A percentile compares a stretch with the other conserved stretches of the same genome.
Conservation (phyloP, 257 asterid species). For the Plantago major region DNA sequence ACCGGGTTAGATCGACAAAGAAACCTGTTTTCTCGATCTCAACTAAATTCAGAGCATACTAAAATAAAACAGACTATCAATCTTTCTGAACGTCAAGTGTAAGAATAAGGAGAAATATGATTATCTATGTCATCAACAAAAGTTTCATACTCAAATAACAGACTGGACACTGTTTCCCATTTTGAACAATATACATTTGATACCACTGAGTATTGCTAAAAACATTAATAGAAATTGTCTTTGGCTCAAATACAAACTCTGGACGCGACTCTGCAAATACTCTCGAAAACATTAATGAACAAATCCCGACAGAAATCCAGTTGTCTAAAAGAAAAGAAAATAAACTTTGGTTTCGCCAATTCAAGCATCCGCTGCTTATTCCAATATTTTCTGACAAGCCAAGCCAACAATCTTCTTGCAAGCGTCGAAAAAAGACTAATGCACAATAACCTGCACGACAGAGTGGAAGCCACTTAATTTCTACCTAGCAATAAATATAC, state of each 20-base stretch:
- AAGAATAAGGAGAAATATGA: too few species aligned
- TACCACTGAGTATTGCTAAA: constrained; percentile 8
- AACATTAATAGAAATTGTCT: background rate
- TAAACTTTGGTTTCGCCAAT: background rate
- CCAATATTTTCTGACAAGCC: constrained; percentile 12
- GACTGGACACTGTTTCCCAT: constrained; percentile 37
- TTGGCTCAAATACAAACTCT: constrained; percentile 25
- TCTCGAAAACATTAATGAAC: constrained; percentile 14
- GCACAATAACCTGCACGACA: constrained; percentile 42
- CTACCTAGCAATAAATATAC: constrained; percentile 5
- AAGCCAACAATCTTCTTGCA: constrained; percentile 18
- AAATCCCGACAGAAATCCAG: background rate
- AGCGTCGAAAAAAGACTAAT: constrained; percentile 27
- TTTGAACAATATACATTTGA: constrained; percentile 23
- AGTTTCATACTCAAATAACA: background rate
- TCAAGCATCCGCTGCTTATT: constrained; percentile 10
- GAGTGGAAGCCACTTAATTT: background rate
- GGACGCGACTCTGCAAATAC: constrained; percentile 15
- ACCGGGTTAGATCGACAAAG: too few species aligned
- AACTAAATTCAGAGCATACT: too few species aligned
- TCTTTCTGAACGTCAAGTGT: too few species aligned
- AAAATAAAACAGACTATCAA: too few species aligned
- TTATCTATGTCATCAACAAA: background rate
- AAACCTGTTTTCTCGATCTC: too few species aligned
- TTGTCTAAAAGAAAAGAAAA: constrained; percentile 4